Evolutionary conservation across 345 rosid species (phyloP).

Genomic region (Laguncularia racemosa): DNA sequence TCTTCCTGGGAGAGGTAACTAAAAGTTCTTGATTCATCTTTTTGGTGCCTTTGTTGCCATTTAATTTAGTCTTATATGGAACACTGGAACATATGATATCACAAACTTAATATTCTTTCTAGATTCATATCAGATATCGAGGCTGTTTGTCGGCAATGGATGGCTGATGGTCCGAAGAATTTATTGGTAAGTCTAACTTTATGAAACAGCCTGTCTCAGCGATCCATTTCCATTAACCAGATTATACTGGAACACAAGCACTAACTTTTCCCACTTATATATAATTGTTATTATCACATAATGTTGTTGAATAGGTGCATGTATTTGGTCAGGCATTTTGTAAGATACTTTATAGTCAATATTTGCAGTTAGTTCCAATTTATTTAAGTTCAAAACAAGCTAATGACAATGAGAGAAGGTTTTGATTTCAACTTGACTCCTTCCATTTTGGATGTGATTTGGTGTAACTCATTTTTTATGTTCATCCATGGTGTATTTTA

Average conservation of each 20-base stretch:
- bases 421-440: no score
- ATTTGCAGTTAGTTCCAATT: no score
- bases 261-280: not conserved
- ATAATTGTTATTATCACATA: no score
- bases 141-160: constrained; percentile 89
- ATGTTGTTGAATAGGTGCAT: no score
- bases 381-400: no score
- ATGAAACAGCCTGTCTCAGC: not conserved
- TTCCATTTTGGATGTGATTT: no score
- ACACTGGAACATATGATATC: not conserved
- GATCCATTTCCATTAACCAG: not conserved
- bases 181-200: constrained; percentile 45
- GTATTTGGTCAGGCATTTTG: no score
- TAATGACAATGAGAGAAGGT: no score
- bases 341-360: no score
- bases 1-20: constrained; percentile 81
- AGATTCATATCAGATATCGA: constrained; percentile 97
- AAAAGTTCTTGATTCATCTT: not conserved
- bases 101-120: constrained; percentile 3
- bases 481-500: no score
- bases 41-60: not conserved
- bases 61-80: not conserved
- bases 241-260: not conserved
- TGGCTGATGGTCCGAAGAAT: constrained; percentile 81
- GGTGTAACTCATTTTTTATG: no score